Evolutionary conservation across 2,329 filamentous ascomycete species (phyloP).

Genomic region (Zasmidium citrigriseum): DNA sequence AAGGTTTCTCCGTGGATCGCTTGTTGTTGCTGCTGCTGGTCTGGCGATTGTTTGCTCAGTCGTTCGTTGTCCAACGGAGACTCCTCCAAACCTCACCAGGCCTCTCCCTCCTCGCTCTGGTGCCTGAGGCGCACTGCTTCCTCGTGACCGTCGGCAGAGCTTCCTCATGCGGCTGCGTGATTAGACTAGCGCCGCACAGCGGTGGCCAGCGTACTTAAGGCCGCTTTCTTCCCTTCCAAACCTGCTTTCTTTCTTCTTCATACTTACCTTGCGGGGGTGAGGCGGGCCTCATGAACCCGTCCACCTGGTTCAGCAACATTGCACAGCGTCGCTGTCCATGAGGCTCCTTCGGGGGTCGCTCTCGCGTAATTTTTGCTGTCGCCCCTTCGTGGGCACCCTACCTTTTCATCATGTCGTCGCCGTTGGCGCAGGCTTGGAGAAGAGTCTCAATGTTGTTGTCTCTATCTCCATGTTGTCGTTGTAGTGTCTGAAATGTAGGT

Average conservation of each 20-base stretch:
- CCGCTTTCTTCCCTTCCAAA: no score
- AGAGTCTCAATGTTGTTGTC: not conserved
- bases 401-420: constrained; percentile 6
- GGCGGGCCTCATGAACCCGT: not conserved
- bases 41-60: not conserved
- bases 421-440: constrained; percentile 1
- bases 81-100: not conserved
- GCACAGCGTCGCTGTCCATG: not conserved
- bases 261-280: not conserved
- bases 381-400: not conserved
- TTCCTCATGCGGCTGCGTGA: no score
- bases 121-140: no score
- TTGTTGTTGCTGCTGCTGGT: not conserved
- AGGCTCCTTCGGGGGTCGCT: not conserved
- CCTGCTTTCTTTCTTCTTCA: not conserved
- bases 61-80: not conserved
- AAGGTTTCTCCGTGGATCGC: not conserved
- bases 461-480: not conserved
- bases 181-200: no score
- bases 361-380: not conserved
- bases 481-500: not conserved
- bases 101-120: not conserved
- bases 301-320: not conserved
- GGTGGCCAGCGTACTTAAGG: not conserved
- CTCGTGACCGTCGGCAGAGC: no score